Conservation (phyloP, 1,284 basidiomycete genomes). For the Rhodotorula sp. region DNA sequence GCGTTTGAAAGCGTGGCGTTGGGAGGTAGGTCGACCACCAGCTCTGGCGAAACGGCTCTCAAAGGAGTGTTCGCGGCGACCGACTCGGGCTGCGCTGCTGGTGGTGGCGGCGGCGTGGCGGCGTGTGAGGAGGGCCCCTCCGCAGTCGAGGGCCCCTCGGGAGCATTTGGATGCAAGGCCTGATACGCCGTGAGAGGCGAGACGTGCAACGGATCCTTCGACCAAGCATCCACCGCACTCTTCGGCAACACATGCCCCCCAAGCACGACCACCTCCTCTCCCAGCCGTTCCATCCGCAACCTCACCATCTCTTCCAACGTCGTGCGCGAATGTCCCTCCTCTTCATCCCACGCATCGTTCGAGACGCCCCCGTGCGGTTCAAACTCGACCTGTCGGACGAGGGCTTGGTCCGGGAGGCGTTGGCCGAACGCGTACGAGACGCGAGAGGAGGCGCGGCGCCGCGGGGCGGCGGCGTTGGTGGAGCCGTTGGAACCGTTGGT, state of each 20-base stretch:
- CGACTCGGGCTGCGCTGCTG: too few relatives aligned
- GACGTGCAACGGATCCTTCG: slow-evolving; percentile 1
- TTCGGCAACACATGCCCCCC: slow-evolving; percentile 24
- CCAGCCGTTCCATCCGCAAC: slow-evolving; percentile 8
- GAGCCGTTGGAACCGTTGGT: too few relatives aligned
- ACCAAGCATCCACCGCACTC: slow-evolving; percentile 28
- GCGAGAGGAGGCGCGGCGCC: slow-evolving; percentile 24
- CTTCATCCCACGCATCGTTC: slow-evolving; percentile 1
- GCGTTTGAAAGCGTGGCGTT: too few relatives aligned
- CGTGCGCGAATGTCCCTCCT: not conserved
- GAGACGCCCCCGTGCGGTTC: slow-evolving; percentile 24
- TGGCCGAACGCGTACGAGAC: slow-evolving; percentile 35
- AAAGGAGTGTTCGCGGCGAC: too few relatives aligned
- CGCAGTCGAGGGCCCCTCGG: not conserved
- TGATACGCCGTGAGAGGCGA: not conserved
- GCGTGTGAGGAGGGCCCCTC: not conserved
- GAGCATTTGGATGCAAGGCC: not conserved
- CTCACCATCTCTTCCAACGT: slow-evolving; percentile 19
- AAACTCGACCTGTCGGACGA: slow-evolving; percentile 13
- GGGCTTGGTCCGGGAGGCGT: slow-evolving; percentile 20
- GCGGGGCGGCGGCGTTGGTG: too few relatives aligned
- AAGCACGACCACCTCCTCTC: slow-evolving; percentile 15
- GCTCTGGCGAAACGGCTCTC: too few relatives aligned
- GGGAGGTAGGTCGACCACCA: too few relatives aligned
- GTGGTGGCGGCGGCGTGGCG: too few relatives aligned